Evolutionary conservation across 352 stramenopile genomes (phyloP).

Genomic region (Blastocystis sp.): DNA sequence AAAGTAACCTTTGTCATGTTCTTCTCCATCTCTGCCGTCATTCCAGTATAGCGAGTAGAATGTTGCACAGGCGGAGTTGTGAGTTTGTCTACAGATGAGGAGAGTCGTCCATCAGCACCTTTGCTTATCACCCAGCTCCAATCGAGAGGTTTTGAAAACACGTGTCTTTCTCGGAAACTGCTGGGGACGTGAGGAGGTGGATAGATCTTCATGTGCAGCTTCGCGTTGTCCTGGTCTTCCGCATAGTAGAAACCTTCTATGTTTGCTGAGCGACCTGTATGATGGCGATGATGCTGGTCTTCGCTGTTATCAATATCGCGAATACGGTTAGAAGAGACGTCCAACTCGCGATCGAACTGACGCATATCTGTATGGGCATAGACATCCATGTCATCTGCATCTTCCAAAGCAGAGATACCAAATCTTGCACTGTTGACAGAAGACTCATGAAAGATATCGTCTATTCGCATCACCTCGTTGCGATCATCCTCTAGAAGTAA

Average conservation of each 20-base stretch:
- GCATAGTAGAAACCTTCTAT: constrained; percentile 34
- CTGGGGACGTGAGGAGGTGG: constrained; percentile 2
- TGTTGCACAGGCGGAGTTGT: neutral
- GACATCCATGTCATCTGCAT: constrained; percentile 44
- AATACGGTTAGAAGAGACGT: neutral
- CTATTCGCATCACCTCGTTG: constrained; percentile 40
- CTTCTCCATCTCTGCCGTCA: constrained; percentile 8
- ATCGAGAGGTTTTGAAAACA: neutral
- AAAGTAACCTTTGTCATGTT: neutral
- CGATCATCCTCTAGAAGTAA: constrained; percentile 30
- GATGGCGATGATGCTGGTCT: neutral
- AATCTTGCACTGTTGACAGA: constrained; percentile 14
- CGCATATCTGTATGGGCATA: constrained; percentile 2
- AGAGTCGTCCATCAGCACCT: neutral
- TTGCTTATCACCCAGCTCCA: constrained; percentile 29
- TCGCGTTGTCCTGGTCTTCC: neutral
- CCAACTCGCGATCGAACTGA: constrained; percentile 26
- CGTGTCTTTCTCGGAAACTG: constrained; percentile 17
- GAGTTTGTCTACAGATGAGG: constrained; percentile 1
- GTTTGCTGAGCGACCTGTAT: neutral
- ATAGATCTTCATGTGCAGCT: neutral
- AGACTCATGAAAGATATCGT: constrained; percentile 4
- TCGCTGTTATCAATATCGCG: neutral
- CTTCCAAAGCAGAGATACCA: constrained; percentile 9
- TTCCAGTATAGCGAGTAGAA: neutral